These are phyloP conservation scores for Penicillium vulpinum DNA, from an alignment of 2,329 filamentous ascomycete genomes.

Conservation along the genomic window DNA sequence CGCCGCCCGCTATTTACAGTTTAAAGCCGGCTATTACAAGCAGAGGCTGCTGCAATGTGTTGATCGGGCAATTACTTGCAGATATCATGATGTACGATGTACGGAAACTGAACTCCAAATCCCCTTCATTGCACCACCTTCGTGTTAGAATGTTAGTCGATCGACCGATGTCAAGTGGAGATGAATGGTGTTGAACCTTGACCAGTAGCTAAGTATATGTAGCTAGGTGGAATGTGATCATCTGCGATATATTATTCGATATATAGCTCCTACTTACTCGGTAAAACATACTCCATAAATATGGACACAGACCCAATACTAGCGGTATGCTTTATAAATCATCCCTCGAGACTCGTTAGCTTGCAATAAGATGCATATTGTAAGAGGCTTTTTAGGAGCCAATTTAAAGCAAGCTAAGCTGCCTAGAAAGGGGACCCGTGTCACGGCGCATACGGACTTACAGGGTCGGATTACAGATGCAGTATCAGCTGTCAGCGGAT, in stretches of 20 bases:
- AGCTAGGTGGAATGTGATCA: background rate
- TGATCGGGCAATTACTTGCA: background rate
- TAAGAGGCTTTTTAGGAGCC: background rate
- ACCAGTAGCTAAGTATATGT: background rate
- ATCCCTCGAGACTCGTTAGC: too few species aligned
- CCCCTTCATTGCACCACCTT: background rate
- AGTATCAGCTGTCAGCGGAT: background rate
- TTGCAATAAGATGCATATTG: too few species aligned
- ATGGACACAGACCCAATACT: background rate
- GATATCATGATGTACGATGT: background rate
- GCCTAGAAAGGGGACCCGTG: background rate
- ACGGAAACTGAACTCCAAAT: background rate
- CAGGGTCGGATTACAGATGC: background rate
- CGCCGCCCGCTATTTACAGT: background rate
- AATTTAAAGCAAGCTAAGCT: background rate
- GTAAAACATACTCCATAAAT: background rate
- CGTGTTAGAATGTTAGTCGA: background rate
- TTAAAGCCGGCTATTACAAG: conserved; percentile 9
- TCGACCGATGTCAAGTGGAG: background rate
- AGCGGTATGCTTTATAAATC: background rate
- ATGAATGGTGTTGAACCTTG: background rate
- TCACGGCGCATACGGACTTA: too few species aligned
- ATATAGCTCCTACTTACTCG: background rate
- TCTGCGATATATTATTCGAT: background rate
- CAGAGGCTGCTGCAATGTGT: background rate